These are phyloP conservation scores for Penstemon newberryi DNA, from an alignment of 257 asterid genomes.

Conservation along the genomic window DNA sequence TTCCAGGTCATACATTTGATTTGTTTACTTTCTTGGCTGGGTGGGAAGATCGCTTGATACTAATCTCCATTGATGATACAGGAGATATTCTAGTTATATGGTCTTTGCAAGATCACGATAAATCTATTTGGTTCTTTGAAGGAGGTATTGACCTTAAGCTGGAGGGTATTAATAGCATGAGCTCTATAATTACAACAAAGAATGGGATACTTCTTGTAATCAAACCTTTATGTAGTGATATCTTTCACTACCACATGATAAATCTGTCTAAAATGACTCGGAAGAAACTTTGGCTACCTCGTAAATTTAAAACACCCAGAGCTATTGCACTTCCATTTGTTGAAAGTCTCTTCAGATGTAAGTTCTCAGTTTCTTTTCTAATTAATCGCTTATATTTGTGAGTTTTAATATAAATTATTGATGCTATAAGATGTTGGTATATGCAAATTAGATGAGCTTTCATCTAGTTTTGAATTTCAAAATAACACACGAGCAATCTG, in stretches of 20 bases:
- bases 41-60: neutral
- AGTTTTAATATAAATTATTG: too few species aligned
- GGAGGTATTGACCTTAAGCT: slow-evolving; percentile 1
- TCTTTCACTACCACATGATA: slow-evolving; percentile 19
- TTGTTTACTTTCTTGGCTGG: neutral
- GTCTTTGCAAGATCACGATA: neutral
- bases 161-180: neutral
- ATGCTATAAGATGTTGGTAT: too few species aligned
- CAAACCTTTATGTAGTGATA: neutral
- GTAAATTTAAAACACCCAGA: neutral
- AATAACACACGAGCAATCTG: too few species aligned
- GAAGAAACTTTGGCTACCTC: slow-evolving; percentile 5
- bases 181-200: slow-evolving; percentile 19
- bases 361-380: neutral
- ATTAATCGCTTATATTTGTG: too few species aligned
- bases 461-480: too few species aligned
- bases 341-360: slow-evolving; percentile 38
- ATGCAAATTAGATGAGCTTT: too few species aligned
- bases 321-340: slow-evolving; percentile 31
- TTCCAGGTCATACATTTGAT: too few species aligned
- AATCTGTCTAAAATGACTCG: slow-evolving; percentile 21
- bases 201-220: slow-evolving; percentile 3
- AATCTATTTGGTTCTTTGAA: neutral
- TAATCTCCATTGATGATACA: neutral
- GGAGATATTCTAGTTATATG: neutral